Evolutionary conservation across 1,284 basidiomycete species (phyloP).

Genomic region (Pterula multifida): DNA sequence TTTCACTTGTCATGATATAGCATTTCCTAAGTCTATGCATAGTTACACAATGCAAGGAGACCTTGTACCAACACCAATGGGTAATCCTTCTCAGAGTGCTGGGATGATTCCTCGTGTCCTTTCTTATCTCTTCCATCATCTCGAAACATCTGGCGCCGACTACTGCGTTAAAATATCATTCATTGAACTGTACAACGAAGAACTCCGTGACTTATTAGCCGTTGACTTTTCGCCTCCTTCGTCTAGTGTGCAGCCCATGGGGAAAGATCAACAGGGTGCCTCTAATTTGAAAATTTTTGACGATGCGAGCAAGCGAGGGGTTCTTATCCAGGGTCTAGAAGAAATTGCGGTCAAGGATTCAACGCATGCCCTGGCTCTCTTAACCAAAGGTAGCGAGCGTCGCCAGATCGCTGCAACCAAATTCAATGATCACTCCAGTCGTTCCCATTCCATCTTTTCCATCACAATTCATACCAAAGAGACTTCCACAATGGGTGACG

Average conservation of each 20-base stretch:
- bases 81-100: constrained; percentile 81
- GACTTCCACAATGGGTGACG: constrained; percentile 67
- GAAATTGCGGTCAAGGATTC: constrained; percentile 81
- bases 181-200: constrained; percentile 98
- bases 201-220: constrained; percentile 87
- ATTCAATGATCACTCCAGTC: constrained; percentile 96
- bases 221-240: constrained; percentile 54
- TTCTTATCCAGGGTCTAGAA: constrained; percentile 91
- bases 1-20: constrained; percentile 1
- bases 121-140: constrained; percentile 83
- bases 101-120: constrained; percentile 98
- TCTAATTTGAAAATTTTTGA: constrained; percentile 83
- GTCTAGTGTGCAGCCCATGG: constrained; percentile 60
- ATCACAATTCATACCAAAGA: constrained; percentile 93
- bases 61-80: constrained; percentile 68
- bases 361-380: constrained; percentile 73
- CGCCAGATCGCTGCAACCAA: constrained; percentile 94
- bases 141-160: constrained; percentile 70
- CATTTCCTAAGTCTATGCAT: constrained; percentile 9
- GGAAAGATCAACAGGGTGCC: constrained; percentile 37
- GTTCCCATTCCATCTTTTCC: constrained; percentile 97
- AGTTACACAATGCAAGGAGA: constrained; percentile 96
- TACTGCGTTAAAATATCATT: constrained; percentile 93
- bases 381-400: constrained; percentile 83
- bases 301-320: constrained; percentile 77